phyloP scores from a whole-genome alignment of 108 stramenopile species.

The Conticribra weissflogii region DNA sequence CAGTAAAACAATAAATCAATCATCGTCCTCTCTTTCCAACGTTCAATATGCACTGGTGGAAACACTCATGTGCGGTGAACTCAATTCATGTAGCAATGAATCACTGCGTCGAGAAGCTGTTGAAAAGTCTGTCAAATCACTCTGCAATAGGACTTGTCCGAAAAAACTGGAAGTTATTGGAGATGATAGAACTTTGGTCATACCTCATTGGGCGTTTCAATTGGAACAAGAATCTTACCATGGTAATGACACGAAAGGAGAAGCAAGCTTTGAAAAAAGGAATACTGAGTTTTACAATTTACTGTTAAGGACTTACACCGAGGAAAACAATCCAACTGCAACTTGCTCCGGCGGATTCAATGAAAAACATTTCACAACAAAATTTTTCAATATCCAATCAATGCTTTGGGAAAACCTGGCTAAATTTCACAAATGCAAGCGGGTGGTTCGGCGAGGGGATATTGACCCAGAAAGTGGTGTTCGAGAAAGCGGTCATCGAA shows the following conservation, averaged over 20 bases:
- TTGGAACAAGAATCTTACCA: neutral
- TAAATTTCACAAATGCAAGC: constrained; percentile 32
- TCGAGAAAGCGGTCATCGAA: constrained; percentile 75
- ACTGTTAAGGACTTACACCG: neutral
- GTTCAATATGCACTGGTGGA: constrained; percentile 28
- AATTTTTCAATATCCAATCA: constrained; percentile 24
- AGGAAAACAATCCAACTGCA: neutral
- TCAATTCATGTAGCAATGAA: constrained; percentile 2
- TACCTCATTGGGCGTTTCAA: constrained; percentile 61
- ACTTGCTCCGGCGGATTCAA: neutral
- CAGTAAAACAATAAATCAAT: constrained; percentile 1
- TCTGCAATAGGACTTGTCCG: constrained; percentile 43
- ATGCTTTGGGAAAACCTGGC: constrained; percentile 64
- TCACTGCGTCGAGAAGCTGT: constrained; percentile 11
- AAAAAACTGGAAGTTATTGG: constrained; percentile 73
- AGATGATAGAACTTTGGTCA: constrained; percentile 78
- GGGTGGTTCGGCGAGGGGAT: constrained; percentile 77
- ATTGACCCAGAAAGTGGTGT: constrained; percentile 75
- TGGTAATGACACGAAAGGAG: neutral
- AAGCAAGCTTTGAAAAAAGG: constrained; percentile 2
- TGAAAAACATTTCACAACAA: neutral
- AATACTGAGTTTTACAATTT: constrained; percentile 16
- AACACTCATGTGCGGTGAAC: too few relatives aligned
- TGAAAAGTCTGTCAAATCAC: constrained; percentile 25
- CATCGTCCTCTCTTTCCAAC: constrained; percentile 18